Base-by-base conservation (phyloP, 2,329 filamentous ascomycete genomes). In the Hypomyces perniciosus region DNA sequence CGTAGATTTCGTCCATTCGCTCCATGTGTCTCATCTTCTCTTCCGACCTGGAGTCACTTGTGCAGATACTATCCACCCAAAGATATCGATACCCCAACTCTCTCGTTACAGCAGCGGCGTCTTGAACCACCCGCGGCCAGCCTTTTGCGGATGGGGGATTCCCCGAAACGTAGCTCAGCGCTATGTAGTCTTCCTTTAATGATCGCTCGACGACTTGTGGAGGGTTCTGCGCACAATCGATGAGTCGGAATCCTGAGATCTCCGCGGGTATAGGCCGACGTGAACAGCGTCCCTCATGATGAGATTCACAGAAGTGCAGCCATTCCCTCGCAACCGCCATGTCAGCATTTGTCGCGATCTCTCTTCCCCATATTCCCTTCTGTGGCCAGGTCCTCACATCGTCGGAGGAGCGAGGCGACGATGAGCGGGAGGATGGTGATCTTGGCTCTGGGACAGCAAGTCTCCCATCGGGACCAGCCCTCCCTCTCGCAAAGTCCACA, bases 31-130 rank as follows among this genome's bases (percentile, higher is more conserved):
- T 53, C 29, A 54, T 54, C 20, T 62, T 62, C 39, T 65, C 61
- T 2, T 62, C 55, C 0, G 57, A 54, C 2, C 50, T 52, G 2
- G 54, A 13, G 5, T 59, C 54, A 33, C 64, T 59, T 33, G 72
- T 66, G 41, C 70, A 72, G 2, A 66, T 59, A 28, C 60, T 57
- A 49, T 72, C 69, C 2, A 72, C 62, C 70, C 70, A 72, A 2
- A 72, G 59, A 47, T 71, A 68, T 5, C 61, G 54, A 7, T 68
- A 54, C 0, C 67, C 66, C 6, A 72, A 55, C 2, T 60, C 53
- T 8, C 56, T 60, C 0, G 65, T 62, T 5, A 68, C 67, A 2
- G 54, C 49, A 6, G 66, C 62, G 8, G 67, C 63, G 31, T 68
- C 66, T 50, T 53, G 57, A 1, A 68, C 57, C 33, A 67, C 65